Evolutionary conservation across 2,329 filamentous ascomycete species (phyloP).

Genomic region (Pseudocercospora eumusae): DNA sequence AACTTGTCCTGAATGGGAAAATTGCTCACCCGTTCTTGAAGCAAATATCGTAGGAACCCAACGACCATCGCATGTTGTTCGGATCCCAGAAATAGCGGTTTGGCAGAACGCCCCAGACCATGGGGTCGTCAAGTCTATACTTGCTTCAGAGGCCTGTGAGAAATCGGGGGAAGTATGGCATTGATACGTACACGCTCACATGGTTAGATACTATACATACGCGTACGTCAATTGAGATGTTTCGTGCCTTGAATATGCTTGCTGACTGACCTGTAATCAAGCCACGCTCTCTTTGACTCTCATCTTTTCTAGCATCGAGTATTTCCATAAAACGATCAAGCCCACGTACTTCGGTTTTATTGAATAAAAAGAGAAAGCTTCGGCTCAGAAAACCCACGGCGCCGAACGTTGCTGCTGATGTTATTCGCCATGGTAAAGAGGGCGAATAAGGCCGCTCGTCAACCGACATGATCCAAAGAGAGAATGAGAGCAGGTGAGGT

Average conservation of each 20-base stretch:
- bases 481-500: conserved; percentile 1
- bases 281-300: conserved; percentile 68
- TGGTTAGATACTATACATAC: conserved; percentile 73
- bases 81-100: conserved; percentile 70
- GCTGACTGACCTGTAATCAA: conserved; percentile 71
- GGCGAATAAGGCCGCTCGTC: conserved; percentile 55
- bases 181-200: conserved; percentile 75
- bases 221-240: background rate
- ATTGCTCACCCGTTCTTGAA: conserved; percentile 73
- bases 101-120: conserved; percentile 90
- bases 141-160: conserved; percentile 18
- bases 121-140: conserved; percentile 82
- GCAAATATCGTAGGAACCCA: conserved; percentile 94
- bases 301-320: conserved; percentile 71
- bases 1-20: conserved; percentile 18
- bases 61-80: conserved; percentile 78
- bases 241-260: background rate
- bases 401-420: conserved; percentile 74
- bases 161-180: conserved; percentile 9
- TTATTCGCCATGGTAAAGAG: conserved; percentile 68
- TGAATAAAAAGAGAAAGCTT: conserved; percentile 73
- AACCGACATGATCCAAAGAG: conserved; percentile 39
- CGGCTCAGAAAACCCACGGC: conserved; percentile 69
- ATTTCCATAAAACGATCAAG: conserved; percentile 73
- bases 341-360: conserved; percentile 73